phyloP scores from a whole-genome alignment of 1,284 basidiomycete genomes.

The Veloboletus limbatus region DNA sequence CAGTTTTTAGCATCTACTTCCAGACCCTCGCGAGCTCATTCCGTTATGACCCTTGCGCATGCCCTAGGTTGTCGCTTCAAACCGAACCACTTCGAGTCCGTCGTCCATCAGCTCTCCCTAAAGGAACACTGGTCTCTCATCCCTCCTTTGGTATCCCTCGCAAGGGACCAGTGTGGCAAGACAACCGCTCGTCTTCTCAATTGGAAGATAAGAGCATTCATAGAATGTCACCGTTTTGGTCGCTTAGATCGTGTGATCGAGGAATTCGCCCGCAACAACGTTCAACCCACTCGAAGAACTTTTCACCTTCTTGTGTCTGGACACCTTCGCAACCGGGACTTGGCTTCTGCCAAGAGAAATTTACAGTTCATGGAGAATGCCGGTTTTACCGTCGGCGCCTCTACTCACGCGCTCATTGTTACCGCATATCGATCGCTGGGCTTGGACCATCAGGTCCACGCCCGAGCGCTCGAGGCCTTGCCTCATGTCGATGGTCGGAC shows the following conservation, averaged over 20 bases:
- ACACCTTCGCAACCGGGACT: slow-evolving; percentile 64
- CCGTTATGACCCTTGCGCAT: slow-evolving; percentile 47
- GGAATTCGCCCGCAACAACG: slow-evolving; percentile 45
- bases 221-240: slow-evolving; percentile 51
- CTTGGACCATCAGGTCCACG: slow-evolving; percentile 51
- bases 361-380: slow-evolving; percentile 54
- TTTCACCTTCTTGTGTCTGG: slow-evolving; percentile 65
- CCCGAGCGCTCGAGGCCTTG: slow-evolving; percentile 49
- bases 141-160: slow-evolving; percentile 44
- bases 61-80: slow-evolving; percentile 47
- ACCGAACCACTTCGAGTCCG: slow-evolving; percentile 56
- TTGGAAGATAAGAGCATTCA: slow-evolving; percentile 59
- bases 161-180: slow-evolving; percentile 44
- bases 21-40: slow-evolving; percentile 40
- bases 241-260: slow-evolving; percentile 44
- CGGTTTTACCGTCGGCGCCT: slow-evolving; percentile 50
- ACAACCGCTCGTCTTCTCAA: slow-evolving; percentile 59
- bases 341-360: slow-evolving; percentile 49
- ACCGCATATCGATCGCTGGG: slow-evolving; percentile 61
- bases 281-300: slow-evolving; percentile 55
- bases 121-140: slow-evolving; percentile 50
- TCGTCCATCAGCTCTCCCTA: slow-evolving; percentile 47
- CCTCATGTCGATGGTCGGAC: slow-evolving; percentile 37
- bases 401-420: slow-evolving; percentile 59
- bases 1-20: slow-evolving; percentile 43